Evolutionary conservation across 192 early-diverging fungal genomes (phyloP), one percentile per base, ranked within the genome.

Genomic region (Coemansia sp.): DNA sequence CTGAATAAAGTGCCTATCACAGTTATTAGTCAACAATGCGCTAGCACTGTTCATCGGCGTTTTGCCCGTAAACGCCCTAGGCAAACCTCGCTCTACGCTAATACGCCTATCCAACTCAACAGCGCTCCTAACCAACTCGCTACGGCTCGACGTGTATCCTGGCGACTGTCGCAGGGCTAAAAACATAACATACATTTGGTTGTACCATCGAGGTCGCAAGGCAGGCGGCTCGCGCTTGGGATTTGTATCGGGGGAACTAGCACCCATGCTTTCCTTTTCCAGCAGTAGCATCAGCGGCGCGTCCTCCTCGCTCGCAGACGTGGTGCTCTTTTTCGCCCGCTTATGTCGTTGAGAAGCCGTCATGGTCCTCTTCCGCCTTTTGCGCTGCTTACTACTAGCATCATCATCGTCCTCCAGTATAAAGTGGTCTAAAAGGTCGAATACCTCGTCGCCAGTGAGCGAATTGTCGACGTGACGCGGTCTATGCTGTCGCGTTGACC

Each of bases 1-100:
- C 42, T 87, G 84, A 42, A 87, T 75, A 84, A 93, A 94, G 67
- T 90, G 88, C 59, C 87, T 84, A 71, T 94, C 93, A 14, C 85
- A 84, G 52, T 93, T 93, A 44, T 89, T 89, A 6, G 93, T 93
- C 61, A 94, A 72, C 52, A 91, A 77, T 6, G 90, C 89, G 21
- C 89, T 91, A 3, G 90, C 90, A 26, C 89, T 91, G 67, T 93
- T 94, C 84, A 85, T 83, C 0, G 93, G 93, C 30, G 92, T 94
- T 85, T 95, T 96, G 60, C 95, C 95, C 26, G 87, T 88, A 74
- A 96, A 97, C 40, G 91, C 89, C 62, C 86, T 77, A 46, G 94
- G 95, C 60, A 96, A 76, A 19, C 88, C 86, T 28, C 89, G 75
- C 61, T 93, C 89, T 47, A 70, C 68, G 52, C 92, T 90, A 40